Evolutionary conservation across 495 filamentous ascomycete species (phyloP), one percentile per base, ranked within the genome.

Genomic region (Talaromyces liani): DNA sequence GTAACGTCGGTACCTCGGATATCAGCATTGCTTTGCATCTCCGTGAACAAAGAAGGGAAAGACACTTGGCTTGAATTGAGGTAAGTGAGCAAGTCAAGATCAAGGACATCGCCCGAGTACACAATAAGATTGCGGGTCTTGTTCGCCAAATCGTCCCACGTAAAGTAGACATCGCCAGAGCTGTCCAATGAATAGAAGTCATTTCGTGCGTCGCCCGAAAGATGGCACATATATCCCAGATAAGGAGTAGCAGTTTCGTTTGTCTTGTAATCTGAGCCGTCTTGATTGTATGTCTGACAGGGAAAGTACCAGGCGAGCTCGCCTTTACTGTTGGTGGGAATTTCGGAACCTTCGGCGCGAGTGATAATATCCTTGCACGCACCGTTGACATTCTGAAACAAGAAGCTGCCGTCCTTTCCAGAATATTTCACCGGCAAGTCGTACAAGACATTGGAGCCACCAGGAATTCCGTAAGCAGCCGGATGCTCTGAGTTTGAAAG

Each of bases 371-470:
- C 91, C 75, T 98, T 99, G 83, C 95, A 99, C 60, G 89, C 90
- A 18, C 94, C 95, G 68, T 99, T 99, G 71, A 99, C 95, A 68
- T 97, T 94, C 72, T 99, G 95, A 77, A 99, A 99, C 68, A 98
- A 78, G 73, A 99, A 99, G 70, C 92, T 97, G 55, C 90, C 92
- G 73, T 99, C 95, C 69, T 89, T 80, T 0, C 93, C 95, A 54
- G 88, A 91, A 72, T 93, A 86, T 70, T 89, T 89, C 62, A 84
- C 78, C 0, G 87, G 86, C 4, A 97, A 75, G 72, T 97, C 92
- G 65, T 86, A 99, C 2, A 99, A 77, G 22, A 99, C 85, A 69
- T 98, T 96, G 25, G 75, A 66, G 33, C 73, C 75, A 0, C 69
- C 67, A 1, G 87, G 85, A 63, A 99, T 92, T n/a, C 91, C 92